Evolutionary conservation across 2,329 filamentous ascomycete genomes (phyloP).

Genomic region (Metarhizium guizhouense): DNA sequence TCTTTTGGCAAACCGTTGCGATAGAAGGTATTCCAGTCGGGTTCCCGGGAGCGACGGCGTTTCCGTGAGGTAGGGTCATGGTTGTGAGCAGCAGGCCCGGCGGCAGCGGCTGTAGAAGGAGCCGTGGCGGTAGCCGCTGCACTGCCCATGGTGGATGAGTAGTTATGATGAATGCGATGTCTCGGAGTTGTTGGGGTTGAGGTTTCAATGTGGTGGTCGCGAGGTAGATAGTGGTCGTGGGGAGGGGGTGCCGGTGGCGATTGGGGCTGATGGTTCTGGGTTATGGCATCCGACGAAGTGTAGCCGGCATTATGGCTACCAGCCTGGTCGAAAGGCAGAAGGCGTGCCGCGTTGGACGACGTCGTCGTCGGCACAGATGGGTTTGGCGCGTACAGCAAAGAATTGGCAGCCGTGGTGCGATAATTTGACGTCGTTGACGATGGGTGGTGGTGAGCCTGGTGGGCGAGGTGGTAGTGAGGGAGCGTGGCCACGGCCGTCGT

Average conservation of each 20-base stretch:
- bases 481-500: slow-evolving; percentile 68
- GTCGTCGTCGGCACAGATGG: slow-evolving; percentile 14
- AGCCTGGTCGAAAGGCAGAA: slow-evolving; percentile 17
- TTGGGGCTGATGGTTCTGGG: slow-evolving; percentile 15
- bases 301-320: slow-evolving; percentile 18
- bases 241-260: slow-evolving; percentile 21
- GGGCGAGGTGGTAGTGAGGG: slow-evolving; percentile 44
- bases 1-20: slow-evolving; percentile 77
- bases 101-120: slow-evolving; percentile 19
- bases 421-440: slow-evolving; percentile 12
- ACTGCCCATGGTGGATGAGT: slow-evolving; percentile 14
- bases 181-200: slow-evolving; percentile 13
- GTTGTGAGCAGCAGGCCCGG: neutral
- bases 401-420: slow-evolving; percentile 18
- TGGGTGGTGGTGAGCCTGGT: slow-evolving; percentile 11
- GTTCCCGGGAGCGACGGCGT: slow-evolving; percentile 50
- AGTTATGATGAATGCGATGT: slow-evolving; percentile 10
- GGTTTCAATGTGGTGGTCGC: slow-evolving; percentile 10
- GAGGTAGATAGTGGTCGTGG: slow-evolving; percentile 15
- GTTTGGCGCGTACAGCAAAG: slow-evolving; percentile 15
- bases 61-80: slow-evolving; percentile 31
- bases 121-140: slow-evolving; percentile 6
- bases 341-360: slow-evolving; percentile 17
- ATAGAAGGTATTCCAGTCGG: slow-evolving; percentile 75
- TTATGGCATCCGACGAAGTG: slow-evolving; percentile 23